Percentiles rank a stretch among this genome's conserved stretches.
Evolutionary conservation across 2,329 filamentous ascomycete genomes (phyloP).

Genomic region (Phaeoacremonium minimum): DNA sequence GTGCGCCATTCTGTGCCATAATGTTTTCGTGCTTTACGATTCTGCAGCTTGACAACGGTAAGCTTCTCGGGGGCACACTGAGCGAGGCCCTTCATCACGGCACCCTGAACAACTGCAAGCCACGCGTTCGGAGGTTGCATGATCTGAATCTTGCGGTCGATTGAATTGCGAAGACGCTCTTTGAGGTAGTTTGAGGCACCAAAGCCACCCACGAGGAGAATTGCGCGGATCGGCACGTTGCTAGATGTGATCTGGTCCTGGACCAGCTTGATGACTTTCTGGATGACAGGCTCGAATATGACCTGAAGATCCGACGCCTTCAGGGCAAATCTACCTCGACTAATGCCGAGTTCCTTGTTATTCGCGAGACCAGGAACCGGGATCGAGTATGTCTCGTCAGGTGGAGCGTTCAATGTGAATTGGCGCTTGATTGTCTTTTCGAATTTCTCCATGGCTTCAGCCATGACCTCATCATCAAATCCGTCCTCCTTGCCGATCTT

Average conservation of each 20-base stretch:
- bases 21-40: too few relatives aligned
- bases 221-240: conserved; percentile 19
- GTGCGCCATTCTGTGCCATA: too few relatives aligned
- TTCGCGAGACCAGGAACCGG: conserved; percentile 1
- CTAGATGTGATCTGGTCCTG: conserved; percentile 14
- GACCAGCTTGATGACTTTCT: conserved; percentile 16
- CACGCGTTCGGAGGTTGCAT: conserved; percentile 44
- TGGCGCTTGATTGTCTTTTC: conserved; percentile 17
- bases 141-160: too few relatives aligned
- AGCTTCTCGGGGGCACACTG: too few relatives aligned
- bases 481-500: conserved; percentile 13
- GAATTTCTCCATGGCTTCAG: conserved; percentile 15
- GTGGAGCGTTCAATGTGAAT: conserved; percentile 10
- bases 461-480: not conserved
- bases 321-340: conserved; percentile 1
- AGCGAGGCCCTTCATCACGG: conserved; percentile 43
- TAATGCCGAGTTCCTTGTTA: too few relatives aligned
- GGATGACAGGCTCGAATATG: conserved; percentile 16
- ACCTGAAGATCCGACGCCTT: conserved; percentile 13
- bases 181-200: conserved; percentile 25
- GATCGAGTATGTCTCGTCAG: conserved; percentile 6
- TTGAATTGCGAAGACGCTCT: too few relatives aligned
- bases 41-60: too few relatives aligned
- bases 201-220: conserved; percentile 34
- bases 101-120: conserved; percentile 46